Evolutionary conservation across 805 yeast genomes (phyloP).

Genomic region (Kazachstania psychrophila): DNA sequence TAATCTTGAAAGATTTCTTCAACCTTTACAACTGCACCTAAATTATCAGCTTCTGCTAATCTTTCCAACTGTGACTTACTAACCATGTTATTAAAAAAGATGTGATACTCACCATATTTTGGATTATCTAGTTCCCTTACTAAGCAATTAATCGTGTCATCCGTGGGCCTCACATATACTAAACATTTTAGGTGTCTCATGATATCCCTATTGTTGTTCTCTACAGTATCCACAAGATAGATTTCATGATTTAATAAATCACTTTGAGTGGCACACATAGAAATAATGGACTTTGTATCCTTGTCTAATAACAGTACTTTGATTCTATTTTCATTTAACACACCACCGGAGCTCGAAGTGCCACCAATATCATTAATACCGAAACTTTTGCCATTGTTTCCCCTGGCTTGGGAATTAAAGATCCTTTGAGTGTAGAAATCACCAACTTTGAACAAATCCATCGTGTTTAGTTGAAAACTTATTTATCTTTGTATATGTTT

Average conservation of each 20-base stretch:
- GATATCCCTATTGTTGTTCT: conserved; percentile 50
- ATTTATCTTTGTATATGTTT: no score
- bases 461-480: conserved; percentile 13
- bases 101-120: conserved; percentile 65
- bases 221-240: conserved; percentile 68
- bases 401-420: conserved; percentile 22
- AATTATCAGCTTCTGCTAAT: conserved; percentile 82
- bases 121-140: conserved; percentile 67
- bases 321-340: conserved; percentile 33
- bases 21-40: conserved; percentile 66
- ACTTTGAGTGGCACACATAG: conserved; percentile 86
- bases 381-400: not conserved
- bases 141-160: conserved; percentile 50
- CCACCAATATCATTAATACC: conserved; percentile 4
- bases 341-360: conserved; percentile 12
- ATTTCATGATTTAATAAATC: conserved; percentile 72
- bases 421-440: conserved; percentile 37
- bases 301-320: conserved; percentile 72
- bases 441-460: conserved; percentile 42
- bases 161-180: conserved; percentile 66
- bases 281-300: conserved; percentile 71
- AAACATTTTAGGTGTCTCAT: conserved; percentile 77
- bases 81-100: conserved; percentile 69
- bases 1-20: conserved; percentile 84
- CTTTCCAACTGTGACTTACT: conserved; percentile 73